Evolutionary conservation across 495 filamentous ascomycete genomes (phyloP).

Genomic region (Neurospora sp.): DNA sequence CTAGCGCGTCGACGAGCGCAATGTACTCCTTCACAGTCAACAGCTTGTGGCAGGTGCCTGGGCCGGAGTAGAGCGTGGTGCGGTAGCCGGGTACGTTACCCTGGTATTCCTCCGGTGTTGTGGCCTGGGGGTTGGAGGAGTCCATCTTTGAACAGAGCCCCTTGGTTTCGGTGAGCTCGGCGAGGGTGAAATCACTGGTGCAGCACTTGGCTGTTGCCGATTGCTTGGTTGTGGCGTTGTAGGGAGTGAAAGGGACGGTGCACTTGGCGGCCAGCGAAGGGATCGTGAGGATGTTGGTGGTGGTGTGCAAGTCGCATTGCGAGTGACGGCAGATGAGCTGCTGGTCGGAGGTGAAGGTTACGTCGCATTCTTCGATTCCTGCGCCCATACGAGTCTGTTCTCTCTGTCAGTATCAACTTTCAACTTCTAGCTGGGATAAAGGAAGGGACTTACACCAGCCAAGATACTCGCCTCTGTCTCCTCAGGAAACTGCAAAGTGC

Average conservation of each 20-base stretch:
- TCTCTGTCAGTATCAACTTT: no score
- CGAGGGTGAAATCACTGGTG: constrained; percentile 52
- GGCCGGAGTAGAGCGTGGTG: constrained; percentile 46
- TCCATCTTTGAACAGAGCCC: constrained; percentile 55
- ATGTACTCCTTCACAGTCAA: constrained; percentile 46
- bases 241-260: constrained; percentile 46
- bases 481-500: constrained; percentile 52
- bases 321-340: constrained; percentile 54
- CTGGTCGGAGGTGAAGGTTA: constrained; percentile 49
- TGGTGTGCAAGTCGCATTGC: constrained; percentile 54
- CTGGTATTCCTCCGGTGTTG: constrained; percentile 41
- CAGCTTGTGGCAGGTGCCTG: constrained; percentile 40
- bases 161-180: constrained; percentile 48
- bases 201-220: constrained; percentile 47
- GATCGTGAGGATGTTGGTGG: constrained; percentile 49
- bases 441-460: constrained; percentile 28
- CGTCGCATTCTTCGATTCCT: constrained; percentile 55
- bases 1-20: constrained; percentile 38
- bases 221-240: constrained; percentile 21
- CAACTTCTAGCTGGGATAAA: no score
- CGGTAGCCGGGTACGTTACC: constrained; percentile 44
- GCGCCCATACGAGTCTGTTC: constrained; percentile 45
- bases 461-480: constrained; percentile 41
- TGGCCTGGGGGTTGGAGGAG: constrained; percentile 42
- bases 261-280: constrained; percentile 51